Base-by-base conservation (phyloP, 306 rosid genomes). In the Potentilla sterilis region DNA sequence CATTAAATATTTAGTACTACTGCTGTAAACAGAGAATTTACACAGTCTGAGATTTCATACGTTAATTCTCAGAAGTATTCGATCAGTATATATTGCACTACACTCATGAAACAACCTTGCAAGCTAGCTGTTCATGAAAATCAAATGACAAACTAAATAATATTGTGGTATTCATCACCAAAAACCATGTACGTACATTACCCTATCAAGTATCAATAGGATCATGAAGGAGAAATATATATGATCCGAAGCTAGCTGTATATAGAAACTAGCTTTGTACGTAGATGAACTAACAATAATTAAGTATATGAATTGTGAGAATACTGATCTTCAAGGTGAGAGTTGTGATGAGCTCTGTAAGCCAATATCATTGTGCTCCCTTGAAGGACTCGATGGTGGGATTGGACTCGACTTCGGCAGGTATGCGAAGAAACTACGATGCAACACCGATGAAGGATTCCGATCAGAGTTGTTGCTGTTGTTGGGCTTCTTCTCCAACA, bases 341-440 rank as follows among this genome's bases (percentile, higher is more conserved):
- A 73, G 43, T 37, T 69, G 78, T 43, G 37, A 42, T 41, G 91
- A 83, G 82, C 85, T 81, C 66, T 83, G 81, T 72, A 89, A 75
- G 13, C 89, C 86, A 74, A 92, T 59, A 77, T 68, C 81, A 64
- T 94, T 92, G 88, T 92, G 96, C 81, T 85, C 43, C 80, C 78
- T 90, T 13, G 98, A 94, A 75, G 98, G 98, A 4, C 89, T 96
- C n/a, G 98, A 94, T 64, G 95, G 89, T 61, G 97, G 93, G 70
- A 85, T 74, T 44, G 91, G 89, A 58, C 51, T 62, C 22, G 84
- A 95, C 78, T 87, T 94, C 3, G 97, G 98, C 71, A 87, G 69
- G 74, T 73, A 94, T 8, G 88, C 92, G 49, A 62, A 70, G 84
- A 92, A 76, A 37, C 65, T 81, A 9, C 49, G 84, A 34, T 75